Conservation (phyloP, 768 basidiomycete genomes). For the Lentinula lateritia region DNA sequence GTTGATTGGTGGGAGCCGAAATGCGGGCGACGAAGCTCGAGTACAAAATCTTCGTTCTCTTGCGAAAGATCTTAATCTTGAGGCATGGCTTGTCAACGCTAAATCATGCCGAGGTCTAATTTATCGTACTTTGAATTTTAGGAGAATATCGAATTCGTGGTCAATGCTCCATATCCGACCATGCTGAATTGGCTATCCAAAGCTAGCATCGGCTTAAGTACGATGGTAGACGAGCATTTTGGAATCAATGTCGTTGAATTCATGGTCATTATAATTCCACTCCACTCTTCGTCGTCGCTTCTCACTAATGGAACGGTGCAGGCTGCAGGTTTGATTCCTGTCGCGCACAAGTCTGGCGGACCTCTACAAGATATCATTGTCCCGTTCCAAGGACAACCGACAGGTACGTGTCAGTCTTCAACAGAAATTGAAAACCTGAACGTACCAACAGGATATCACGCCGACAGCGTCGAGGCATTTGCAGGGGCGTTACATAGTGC, state of each 20-base stretch:
- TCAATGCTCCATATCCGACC: conserved; percentile 76
- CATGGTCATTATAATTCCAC: conserved; percentile 57
- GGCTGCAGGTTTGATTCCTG: conserved; percentile 92
- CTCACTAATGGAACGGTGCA: conserved; percentile 22
- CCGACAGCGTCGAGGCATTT: conserved; percentile 57
- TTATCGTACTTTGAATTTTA: conserved; percentile 19
- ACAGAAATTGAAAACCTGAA: neutral
- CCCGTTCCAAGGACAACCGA: conserved; percentile 63
- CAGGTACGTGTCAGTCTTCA: conserved; percentile 37
- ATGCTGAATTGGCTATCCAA: conserved; percentile 67
- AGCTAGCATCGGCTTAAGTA: conserved; percentile 84
- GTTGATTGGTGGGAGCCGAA: conserved; percentile 82
- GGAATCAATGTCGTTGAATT: conserved; percentile 98
- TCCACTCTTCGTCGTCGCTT: neutral
- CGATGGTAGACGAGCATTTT: conserved; percentile 98
- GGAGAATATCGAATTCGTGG: conserved; percentile 69
- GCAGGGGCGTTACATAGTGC: conserved; percentile 61
- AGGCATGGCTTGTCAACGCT: conserved; percentile 32
- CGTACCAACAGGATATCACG: conserved; percentile 65
- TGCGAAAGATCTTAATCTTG: conserved; percentile 56
- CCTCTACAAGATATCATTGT: conserved; percentile 89
- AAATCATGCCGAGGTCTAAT: neutral
- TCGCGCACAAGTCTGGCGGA: conserved; percentile 90
- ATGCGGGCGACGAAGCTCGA: conserved; percentile 65
- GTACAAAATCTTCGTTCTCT: conserved; percentile 56